Conservation (phyloP, 768 basidiomycete genomes). For the Melanogaster broomeanus region DNA sequence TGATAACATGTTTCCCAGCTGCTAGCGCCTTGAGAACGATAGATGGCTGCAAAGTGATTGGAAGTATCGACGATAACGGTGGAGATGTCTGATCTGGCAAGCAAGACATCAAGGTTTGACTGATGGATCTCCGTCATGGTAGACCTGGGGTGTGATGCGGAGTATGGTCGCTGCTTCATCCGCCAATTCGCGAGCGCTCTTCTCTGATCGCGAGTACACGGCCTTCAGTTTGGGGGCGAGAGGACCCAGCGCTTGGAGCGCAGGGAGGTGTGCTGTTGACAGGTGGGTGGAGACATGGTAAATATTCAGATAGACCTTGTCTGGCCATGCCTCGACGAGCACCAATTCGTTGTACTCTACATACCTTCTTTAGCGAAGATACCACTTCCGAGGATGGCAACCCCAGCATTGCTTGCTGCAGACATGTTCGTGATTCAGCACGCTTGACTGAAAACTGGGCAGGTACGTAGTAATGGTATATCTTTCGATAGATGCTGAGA, state of each 20-base stretch:
- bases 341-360: constrained; percentile 22
- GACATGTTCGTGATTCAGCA: constrained; percentile 40
- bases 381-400: constrained; percentile 82
- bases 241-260: constrained; percentile 54
- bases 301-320: constrained; percentile 18
- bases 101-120: constrained; percentile 59
- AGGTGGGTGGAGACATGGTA: constrained; percentile 26
- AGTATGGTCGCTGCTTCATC: constrained; percentile 45
- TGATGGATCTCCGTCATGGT: constrained; percentile 53
- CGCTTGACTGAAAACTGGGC: too few relatives aligned
- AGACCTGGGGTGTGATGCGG: constrained; percentile 45
- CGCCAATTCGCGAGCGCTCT: constrained; percentile 56
- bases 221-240: constrained; percentile 56
- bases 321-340: not conserved
- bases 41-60: constrained; percentile 72
- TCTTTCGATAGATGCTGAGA: not conserved
- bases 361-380: constrained; percentile 76
- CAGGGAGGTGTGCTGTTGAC: constrained; percentile 73
- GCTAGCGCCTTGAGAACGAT: constrained; percentile 63
- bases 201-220: constrained; percentile 78
- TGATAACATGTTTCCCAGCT: constrained; percentile 86
- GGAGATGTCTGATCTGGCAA: constrained; percentile 66
- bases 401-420: constrained; percentile 40
- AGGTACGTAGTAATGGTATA: not conserved
- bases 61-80: constrained; percentile 77